Base-by-base conservation (phyloP, 106 monocot genomes). In the Phalaenopsis aphrodite region DNA sequence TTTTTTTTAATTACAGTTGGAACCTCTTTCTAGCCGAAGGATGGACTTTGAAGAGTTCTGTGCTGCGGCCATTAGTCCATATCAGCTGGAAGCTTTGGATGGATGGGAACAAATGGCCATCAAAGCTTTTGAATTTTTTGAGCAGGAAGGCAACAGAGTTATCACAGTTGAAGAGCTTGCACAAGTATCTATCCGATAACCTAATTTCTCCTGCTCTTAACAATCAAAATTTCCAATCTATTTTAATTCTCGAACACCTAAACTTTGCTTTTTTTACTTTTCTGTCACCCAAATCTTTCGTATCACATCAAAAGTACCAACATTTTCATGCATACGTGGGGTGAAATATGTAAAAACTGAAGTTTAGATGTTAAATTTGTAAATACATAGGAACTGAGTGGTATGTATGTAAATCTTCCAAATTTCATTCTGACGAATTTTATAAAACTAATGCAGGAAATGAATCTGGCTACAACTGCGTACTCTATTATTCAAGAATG, bases 81-180 rank as follows among this genome's bases (percentile, higher is more conserved):
- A 95, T 67, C 99, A 99, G 81, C 87, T 99, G 41, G 99, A 99
- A 78, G 99, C 99, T 23, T 76, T 99, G 76, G 92, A 93, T 87
- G 82, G 81, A 18, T 99, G 99, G 99, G 95, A 99, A 73, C 78
- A 93, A 55, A 91, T 99, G 77, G 99, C 95, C 1, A 87, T 76
- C 75, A 83, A 82, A 75, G 99, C 99, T 68, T 99, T 88, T n/a
- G 79, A 95, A 72, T 64, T 88, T 77, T 99, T 99, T 72, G 99
- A 99, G 57, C 79, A 74, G 80, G 95, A 95, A 61, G 99, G 99
- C 23, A 99, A 99, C 72, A 86, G 91, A 48, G 84, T 85, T 24
- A 95, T 99, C 73, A 83, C 93, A n/a, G 84, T 95, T 24, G 88
- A 90, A 69, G 99, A 99, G 72, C 83, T 99, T 21, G 93, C 99